Conservation (phyloP, 140 eudicot species). For the Cichorium intybus region DNA sequence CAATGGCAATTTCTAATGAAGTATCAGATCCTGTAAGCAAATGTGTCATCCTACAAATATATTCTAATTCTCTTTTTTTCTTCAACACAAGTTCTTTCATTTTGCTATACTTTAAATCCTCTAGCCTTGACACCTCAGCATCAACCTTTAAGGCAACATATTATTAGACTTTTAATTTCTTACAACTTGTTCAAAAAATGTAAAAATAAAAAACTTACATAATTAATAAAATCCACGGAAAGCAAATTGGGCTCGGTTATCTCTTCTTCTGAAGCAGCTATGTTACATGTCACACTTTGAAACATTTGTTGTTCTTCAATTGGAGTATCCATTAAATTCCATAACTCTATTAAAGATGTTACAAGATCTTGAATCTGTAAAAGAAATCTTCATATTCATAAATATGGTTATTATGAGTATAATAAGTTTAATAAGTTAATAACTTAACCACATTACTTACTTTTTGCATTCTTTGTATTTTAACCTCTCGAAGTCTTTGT, state of each 20-base stretch:
- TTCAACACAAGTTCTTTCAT: conserved; percentile 72
- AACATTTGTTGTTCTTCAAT: too few species aligned
- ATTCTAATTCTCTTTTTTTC: conserved; percentile 63
- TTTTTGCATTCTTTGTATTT: conserved; percentile 80
- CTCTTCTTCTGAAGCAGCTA: conserved; percentile 70
- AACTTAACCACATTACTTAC: conserved; percentile 33
- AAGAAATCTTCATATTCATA: not conserved
- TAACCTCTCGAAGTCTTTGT: conserved; percentile 56
- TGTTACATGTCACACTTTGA: conserved; percentile 65
- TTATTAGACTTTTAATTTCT: not conserved
- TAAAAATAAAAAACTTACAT: conserved; percentile 44
- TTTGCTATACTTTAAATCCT: conserved; percentile 56
- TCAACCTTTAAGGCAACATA: conserved; percentile 42
- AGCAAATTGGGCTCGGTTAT: conserved; percentile 53
- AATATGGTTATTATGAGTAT: not conserved
- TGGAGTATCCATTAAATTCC: too few species aligned
- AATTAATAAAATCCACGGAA: conserved; percentile 52
- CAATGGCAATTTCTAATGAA: conserved; percentile 42
- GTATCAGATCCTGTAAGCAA: conserved; percentile 50
- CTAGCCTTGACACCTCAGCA: conserved; percentile 55
- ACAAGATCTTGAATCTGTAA: conserved; percentile 93
- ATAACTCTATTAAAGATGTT: conserved; percentile 67
- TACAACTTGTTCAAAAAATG: not conserved
- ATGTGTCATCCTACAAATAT: conserved; percentile 55
- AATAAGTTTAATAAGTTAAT: too few species aligned